Base-by-base conservation (phyloP, 768 basidiomycete genomes). In the Tricholoma hemisulphureum region DNA sequence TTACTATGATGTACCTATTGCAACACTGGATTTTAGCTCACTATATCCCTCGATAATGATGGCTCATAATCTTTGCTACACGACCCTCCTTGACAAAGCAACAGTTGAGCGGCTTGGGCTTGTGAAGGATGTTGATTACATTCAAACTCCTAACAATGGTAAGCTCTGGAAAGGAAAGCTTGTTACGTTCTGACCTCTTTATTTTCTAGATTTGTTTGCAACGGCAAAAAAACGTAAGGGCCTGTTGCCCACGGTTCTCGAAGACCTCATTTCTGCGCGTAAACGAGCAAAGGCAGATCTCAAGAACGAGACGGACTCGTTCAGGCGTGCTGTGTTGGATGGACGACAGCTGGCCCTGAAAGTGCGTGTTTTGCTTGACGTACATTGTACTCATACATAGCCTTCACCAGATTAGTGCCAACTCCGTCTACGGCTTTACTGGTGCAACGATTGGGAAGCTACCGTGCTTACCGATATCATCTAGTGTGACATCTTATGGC, bases 1-100 rank as follows among this genome's bases (percentile, higher is more conserved):
- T 0, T 99, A 94, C 73, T 99, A 98, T 69, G 93, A 97, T 68
- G 84, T 87, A 0, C 97, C 97, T 2, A 98, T 99, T 66, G 95
- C 97, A 11, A 98, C 97, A 0, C 84, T 99, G 48, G 97, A 99
- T 82, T 99, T 99, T 76, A 95, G 93, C 58, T 98, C 95, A 2
- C 81, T 99, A 59, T 99, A 99, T 73, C 97, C 97, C 3, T 98
- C 97, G 0, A 98, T 99, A 75, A 99, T 99, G 97, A 98, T 98
- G 95, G 97, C 96, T 2, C 97, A 99, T 73, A 99, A 99, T 69
- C 77, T 99, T 1, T 99, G 97, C 71, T 99, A 98, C 68, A 98
- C 97, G 0, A 98, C 97, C 0, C 79, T 98, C n/a, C 71, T 98
- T 34, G 92, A 97, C 60, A 89, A 85, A 69, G 43, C 57, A 5